Conservation (phyloP, 805 yeast species). For the Grigorovia humatica region DNA sequence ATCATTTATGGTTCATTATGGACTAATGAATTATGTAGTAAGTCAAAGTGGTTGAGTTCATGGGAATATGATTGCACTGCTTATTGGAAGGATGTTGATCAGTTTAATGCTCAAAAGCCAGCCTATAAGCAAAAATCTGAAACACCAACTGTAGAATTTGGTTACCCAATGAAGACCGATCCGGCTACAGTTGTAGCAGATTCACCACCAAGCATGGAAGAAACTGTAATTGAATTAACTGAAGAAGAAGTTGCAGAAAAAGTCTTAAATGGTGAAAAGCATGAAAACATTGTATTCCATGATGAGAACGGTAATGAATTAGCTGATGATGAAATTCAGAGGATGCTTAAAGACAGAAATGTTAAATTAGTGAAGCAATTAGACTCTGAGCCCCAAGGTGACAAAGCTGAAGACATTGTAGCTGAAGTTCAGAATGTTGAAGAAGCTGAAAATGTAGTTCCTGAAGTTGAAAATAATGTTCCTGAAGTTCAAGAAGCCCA, state of each 20-base stretch:
- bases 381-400: conserved; percentile 3
- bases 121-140: background rate
- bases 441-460: background rate
- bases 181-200: background rate
- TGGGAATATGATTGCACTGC: conserved; percentile 88
- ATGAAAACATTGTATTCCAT: conserved; percentile 22
- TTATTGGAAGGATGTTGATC: conserved; percentile 31
- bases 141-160: background rate
- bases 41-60: conserved; percentile 43
- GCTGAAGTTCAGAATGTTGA: background rate
- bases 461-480: conserved; percentile 2
- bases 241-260: conserved; percentile 6
- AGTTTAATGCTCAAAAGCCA: conserved; percentile 11
- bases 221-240: conserved; percentile 2
- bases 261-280: conserved; percentile 4
- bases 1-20: conserved; percentile 70
- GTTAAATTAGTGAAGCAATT: conserved; percentile 8
- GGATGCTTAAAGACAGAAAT: conserved; percentile 20
- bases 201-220: background rate
- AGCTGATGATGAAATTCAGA: conserved; percentile 25
- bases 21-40: conserved; percentile 59
- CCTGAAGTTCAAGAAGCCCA: background rate
- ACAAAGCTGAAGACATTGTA: conserved; percentile 1
- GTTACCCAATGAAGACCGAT: conserved; percentile 1
- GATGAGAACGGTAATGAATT: conserved; percentile 32